phyloP scores from a whole-genome alignment of 1,284 basidiomycete genomes.

The Phellinidium pouzarii region DNA sequence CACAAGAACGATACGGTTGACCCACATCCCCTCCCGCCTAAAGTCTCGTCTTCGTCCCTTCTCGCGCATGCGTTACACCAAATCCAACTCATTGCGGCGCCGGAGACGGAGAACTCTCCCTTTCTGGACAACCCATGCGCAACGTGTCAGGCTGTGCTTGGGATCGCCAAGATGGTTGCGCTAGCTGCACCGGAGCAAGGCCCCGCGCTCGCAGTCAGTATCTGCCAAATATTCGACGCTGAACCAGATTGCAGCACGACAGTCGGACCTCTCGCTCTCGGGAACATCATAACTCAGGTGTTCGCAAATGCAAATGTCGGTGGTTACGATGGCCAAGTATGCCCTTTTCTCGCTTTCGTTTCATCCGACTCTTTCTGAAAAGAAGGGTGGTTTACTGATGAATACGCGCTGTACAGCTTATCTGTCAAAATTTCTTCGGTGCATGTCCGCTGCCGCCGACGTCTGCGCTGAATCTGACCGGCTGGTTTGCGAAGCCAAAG shows the following conservation, averaged over 20 bases:
- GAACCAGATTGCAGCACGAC: conserved; percentile 43
- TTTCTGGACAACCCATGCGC: conserved; percentile 51
- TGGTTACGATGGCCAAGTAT: conserved; percentile 63
- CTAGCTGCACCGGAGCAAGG: conserved; percentile 57
- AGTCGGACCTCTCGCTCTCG: conserved; percentile 42
- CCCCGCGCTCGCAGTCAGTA: conserved; percentile 46
- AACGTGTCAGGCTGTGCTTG: conserved; percentile 55
- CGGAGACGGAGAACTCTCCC: conserved; percentile 32
- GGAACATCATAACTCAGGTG: conserved; percentile 61
- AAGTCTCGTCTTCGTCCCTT: conserved; percentile 37
- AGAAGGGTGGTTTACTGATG: background rate
- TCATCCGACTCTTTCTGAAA: too few relatives aligned
- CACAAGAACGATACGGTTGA: conserved; percentile 53
- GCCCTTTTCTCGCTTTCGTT: conserved; percentile 15
- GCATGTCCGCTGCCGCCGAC: conserved; percentile 47
- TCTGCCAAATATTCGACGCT: conserved; percentile 58
- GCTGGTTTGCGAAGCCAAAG: conserved; percentile 63
- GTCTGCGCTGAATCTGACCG: conserved; percentile 44
- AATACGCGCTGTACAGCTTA: conserved; percentile 30
- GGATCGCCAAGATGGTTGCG: conserved; percentile 60
- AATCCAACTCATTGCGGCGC: conserved; percentile 41
- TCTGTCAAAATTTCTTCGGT: conserved; percentile 49
- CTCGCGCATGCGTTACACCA: conserved; percentile 47
- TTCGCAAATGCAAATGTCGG: conserved; percentile 58
- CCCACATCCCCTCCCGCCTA: conserved; percentile 57